These are phyloP conservation scores for Daldinia grandis DNA, from an alignment of 495 filamentous ascomycete species.

Conservation along the genomic window DNA sequence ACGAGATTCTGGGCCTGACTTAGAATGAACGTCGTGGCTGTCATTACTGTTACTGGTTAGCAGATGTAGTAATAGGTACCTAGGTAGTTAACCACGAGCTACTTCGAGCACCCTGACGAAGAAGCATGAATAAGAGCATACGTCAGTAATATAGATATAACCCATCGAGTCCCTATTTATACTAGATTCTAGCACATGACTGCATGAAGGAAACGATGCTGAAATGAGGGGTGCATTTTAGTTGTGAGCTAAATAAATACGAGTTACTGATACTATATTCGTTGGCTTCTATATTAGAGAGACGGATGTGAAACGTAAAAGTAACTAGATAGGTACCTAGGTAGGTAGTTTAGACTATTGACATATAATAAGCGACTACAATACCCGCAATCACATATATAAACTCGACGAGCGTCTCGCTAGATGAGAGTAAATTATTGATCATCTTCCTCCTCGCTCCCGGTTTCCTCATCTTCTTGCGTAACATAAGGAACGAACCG, in stretches of 20 bases:
- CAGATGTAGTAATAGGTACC: not conserved
- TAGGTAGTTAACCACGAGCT: not conserved
- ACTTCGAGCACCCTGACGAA: not conserved
- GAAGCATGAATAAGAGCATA: not conserved
- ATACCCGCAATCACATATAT: not conserved
- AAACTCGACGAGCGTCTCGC: not conserved
- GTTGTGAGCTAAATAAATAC: not conserved
- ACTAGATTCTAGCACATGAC: not conserved
- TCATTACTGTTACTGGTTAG: no score
- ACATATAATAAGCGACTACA: not conserved
- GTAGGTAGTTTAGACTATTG: not conserved
- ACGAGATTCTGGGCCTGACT: not conserved
- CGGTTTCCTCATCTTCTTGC: constrained; percentile 49
- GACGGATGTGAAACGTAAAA: not conserved
- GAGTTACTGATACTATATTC: not conserved
- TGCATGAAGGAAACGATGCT: not conserved
- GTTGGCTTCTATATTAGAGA: not conserved
- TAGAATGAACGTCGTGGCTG: not conserved
- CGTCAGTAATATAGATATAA: not conserved
- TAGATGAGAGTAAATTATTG: not conserved
- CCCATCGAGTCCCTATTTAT: not conserved
- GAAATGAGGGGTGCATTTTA: not conserved
- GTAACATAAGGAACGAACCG: constrained; percentile 59
- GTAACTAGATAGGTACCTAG: no score
- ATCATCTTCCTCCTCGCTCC: constrained; percentile 47